Conservation (phyloP, 192 early-diverging fungal genomes). For the Coemansia sp. region DNA sequence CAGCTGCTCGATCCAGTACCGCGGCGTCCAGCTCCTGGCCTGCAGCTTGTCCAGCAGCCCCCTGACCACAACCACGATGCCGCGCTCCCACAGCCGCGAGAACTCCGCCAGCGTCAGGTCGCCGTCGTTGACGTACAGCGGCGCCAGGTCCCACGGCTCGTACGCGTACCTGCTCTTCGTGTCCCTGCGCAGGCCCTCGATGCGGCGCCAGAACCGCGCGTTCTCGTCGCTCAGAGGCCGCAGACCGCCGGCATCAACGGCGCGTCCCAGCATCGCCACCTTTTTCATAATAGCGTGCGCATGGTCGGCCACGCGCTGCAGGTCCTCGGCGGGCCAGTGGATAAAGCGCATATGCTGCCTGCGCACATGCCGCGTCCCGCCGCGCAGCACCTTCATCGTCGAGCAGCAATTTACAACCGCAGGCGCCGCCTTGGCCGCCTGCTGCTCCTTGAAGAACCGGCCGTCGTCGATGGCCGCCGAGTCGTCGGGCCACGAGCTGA, state of each 20-base stretch:
- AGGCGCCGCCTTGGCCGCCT: too few species aligned
- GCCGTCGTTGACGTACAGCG: slow-evolving; percentile 15
- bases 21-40: slow-evolving; percentile 23
- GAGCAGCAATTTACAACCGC: not conserved
- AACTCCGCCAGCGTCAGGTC: slow-evolving; percentile 35
- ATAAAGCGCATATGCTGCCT: slow-evolving; percentile 8
- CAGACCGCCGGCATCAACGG: slow-evolving; percentile 17
- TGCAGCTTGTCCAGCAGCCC: slow-evolving; percentile 20
- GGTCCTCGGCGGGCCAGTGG: not conserved
- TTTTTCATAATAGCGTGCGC: not conserved
- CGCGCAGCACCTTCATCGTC: not conserved
- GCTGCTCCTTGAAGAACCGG: too few species aligned
- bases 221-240: not conserved
- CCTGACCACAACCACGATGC: slow-evolving; percentile 31
- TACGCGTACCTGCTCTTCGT: slow-evolving; percentile 28
- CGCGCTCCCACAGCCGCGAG: slow-evolving; percentile 32
- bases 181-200: slow-evolving; percentile 27
- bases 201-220: slow-evolving; percentile 9
- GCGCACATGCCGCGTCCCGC: slow-evolving; percentile 28
- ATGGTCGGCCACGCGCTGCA: not conserved
- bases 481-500: slow-evolving; percentile 29
- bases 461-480: too few species aligned
- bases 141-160: slow-evolving; percentile 30
- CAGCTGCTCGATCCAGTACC: slow-evolving; percentile 30
- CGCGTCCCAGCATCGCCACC: not conserved